phyloP scores from a whole-genome alignment of 2,329 filamentous ascomycete genomes.

The Pseudocercospora ulei region DNA sequence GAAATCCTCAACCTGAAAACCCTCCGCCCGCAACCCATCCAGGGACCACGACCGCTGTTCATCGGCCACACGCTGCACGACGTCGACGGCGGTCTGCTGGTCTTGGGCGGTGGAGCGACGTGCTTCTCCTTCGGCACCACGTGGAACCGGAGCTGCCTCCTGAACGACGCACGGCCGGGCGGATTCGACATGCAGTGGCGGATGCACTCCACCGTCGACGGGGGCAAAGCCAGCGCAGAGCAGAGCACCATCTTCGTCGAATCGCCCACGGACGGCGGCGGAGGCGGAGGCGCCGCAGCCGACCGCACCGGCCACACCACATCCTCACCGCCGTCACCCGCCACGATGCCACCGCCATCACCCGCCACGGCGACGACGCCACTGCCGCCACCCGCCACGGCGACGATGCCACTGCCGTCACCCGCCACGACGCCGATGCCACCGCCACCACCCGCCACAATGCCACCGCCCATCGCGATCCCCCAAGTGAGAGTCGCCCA shows the following conservation, averaged over 20 bases:
- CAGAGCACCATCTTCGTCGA: constrained; percentile 16
- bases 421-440: background rate
- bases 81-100: constrained; percentile 45
- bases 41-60: constrained; percentile 53
- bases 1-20: constrained; percentile 45
- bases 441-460: background rate
- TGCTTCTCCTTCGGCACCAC: constrained; percentile 86
- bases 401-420: background rate
- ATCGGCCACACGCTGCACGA: constrained; percentile 55
- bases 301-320: constrained; percentile 1
- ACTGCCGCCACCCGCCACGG: background rate
- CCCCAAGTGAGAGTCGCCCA: constrained; percentile 47
- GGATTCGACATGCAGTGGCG: constrained; percentile 28
- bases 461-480: constrained; percentile 35
- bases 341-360: constrained; percentile 20
- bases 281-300: no score
- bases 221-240: constrained; percentile 19
- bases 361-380: constrained; percentile 11
- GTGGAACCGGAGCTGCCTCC: constrained; percentile 56
- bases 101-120: constrained; percentile 71
- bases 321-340: background rate
- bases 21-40: constrained; percentile 27
- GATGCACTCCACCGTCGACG: constrained; percentile 23
- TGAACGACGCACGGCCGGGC: constrained; percentile 25
- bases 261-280: constrained; percentile 2